These are phyloP conservation scores for Nothophaeocryptopus gaeumannii DNA, from an alignment of 2,329 filamentous ascomycete genomes.

Conservation along the genomic window DNA sequence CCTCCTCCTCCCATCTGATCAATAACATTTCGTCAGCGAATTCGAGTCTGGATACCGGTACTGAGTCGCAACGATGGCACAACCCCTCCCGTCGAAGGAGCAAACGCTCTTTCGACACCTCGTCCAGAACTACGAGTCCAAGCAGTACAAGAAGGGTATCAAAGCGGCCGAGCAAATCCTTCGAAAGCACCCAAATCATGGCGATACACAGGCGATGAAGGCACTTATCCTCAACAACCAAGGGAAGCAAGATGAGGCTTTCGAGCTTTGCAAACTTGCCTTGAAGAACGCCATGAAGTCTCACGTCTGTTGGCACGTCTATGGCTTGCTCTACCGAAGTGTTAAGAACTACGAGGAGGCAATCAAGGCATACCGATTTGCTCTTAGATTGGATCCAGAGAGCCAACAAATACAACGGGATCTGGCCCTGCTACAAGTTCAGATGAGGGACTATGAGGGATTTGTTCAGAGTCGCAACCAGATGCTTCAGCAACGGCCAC, in stretches of 20 bases:
- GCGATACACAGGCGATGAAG: slow-evolving; percentile 98
- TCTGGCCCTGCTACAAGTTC: slow-evolving; percentile 85
- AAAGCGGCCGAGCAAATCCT: slow-evolving; percentile 97
- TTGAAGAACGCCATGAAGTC: slow-evolving; percentile 97
- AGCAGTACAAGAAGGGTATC: slow-evolving; percentile 86
- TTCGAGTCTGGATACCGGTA: not conserved
- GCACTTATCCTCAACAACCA: slow-evolving; percentile 91
- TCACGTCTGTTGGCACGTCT: slow-evolving; percentile 99
- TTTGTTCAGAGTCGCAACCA: slow-evolving; percentile 84
- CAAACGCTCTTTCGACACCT: slow-evolving; percentile 89
- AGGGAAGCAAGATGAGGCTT: slow-evolving; percentile 90
- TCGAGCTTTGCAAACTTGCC: slow-evolving; percentile 85
- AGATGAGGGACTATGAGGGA: slow-evolving; percentile 93
- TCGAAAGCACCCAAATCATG: slow-evolving; percentile 91
- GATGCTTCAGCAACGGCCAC: slow-evolving; percentile 82
- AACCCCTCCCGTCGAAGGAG: slow-evolving; percentile 73
- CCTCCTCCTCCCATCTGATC: too few species aligned
- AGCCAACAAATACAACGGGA: slow-evolving; percentile 92
- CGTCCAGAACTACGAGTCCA: slow-evolving; percentile 94
- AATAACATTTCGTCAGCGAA: not conserved
- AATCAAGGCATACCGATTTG: slow-evolving; percentile 98
- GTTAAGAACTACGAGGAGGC: slow-evolving; percentile 98
- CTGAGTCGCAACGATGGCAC: slow-evolving; percentile 13
- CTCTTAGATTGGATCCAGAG: slow-evolving; percentile 87
- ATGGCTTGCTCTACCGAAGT: slow-evolving; percentile 86